Evolutionary conservation across 2,329 filamentous ascomycete genomes (phyloP), one percentile per base, ranked within the genome.

Genomic region (Harringtonia lauricola): DNA sequence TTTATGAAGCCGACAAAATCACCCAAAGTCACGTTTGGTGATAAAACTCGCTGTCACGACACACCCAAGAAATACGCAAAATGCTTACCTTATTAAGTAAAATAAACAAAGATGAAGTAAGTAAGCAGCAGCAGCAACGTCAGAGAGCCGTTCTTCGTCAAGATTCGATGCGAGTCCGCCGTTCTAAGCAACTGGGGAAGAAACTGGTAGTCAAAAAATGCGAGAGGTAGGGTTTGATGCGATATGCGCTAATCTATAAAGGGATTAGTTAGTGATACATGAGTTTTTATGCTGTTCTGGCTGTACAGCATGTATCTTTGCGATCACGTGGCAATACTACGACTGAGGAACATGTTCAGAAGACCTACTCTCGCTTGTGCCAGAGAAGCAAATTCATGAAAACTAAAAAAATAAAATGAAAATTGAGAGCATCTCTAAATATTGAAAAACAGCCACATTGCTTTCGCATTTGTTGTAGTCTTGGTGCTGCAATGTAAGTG

Each of bases 191-290:
- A 34, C 18, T 10, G n/a, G 33, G 33, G 17, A 34, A 26, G 21
- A 44, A 13, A 19, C 26, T 42, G 21, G 30, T 21, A 34, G 35
- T 39, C 42, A 28, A 41, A 48, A 47, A 44, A 30, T 37, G 39
- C 39, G 42, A 44, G 28, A 36, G 39, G 41, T 42, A 41, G 49
- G 49, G 39, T 47, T 49, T 44, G 36, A 13, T 8, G 39, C 22
- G n/a, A 21, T 18, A 9, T 1, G 14, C n/a, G 36, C 49, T 50
- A 50, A 24, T 30, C 42, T 36, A 26, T 28, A 12, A 4, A 14
- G 21, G 7, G 35, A 22, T 3, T 10, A 19, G 18, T 8, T 29
- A 12, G 9, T 15, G 36, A 21, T 39, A 38, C 41, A 26, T 43
- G 15, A 2, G 8, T 13, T 39, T 34, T 15, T 28, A 34, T 30